Conservation (phyloP, 2,329 filamentous ascomycete species). For the Lecanosticta acicola region DNA sequence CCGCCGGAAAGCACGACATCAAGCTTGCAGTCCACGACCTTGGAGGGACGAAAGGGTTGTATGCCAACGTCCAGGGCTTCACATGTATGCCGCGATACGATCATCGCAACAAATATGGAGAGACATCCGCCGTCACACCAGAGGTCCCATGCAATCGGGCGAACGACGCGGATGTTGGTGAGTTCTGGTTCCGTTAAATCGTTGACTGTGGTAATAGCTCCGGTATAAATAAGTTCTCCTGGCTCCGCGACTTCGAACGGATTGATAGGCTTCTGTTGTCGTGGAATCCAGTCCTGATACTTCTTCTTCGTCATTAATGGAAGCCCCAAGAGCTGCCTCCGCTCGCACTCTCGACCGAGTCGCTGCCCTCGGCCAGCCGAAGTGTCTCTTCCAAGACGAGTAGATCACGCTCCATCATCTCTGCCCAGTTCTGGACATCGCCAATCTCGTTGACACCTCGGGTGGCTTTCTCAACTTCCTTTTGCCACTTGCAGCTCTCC, state of each 20-base stretch:
- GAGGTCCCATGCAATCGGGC: not conserved
- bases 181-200: too few relatives aligned
- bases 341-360: constrained; percentile 20
- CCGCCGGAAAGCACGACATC: not conserved
- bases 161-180: not conserved
- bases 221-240: not conserved
- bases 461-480: constrained; percentile 57
- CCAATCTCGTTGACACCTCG: constrained; percentile 69
- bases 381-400: constrained; percentile 35
- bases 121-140: not conserved
- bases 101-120: not conserved
- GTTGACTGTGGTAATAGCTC: not conserved
- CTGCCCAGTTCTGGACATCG: constrained; percentile 81
- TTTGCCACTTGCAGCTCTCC: constrained; percentile 61
- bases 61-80: not conserved
- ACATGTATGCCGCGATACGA: not conserved
- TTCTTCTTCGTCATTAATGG: not conserved
- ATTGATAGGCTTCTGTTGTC: not conserved
- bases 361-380: constrained; percentile 30
- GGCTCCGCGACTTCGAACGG: not conserved
- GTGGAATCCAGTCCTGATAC: not conserved
- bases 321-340: constrained; percentile 27
- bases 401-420: constrained; percentile 57
- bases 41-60: not conserved
- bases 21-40: not conserved